Base-by-base conservation (phyloP, 352 stramenopile genomes). In the Peronospora destructor region DNA sequence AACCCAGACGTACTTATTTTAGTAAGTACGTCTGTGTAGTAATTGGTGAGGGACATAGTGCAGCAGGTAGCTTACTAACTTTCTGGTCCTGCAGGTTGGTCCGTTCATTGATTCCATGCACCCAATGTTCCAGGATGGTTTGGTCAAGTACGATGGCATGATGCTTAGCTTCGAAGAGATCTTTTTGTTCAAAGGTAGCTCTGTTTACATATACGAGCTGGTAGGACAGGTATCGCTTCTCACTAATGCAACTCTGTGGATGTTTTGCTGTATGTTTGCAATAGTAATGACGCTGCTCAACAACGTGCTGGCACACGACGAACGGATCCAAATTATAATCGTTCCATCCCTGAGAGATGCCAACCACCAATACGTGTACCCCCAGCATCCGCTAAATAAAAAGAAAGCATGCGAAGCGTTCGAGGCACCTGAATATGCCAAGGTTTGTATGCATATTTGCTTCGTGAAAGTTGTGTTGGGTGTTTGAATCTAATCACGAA, bases 31-130 rank as follows among this genome's bases (percentile, higher is more conserved):
- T 54, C 10, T 9, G 14, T 39, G 11, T 35, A 32, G 13, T 21
- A 30, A 35, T 16, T 56, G 2, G 2, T 19, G 8, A 36, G 33
- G 2, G 3, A 33, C 7, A 14, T 12, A 37, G 28, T 33, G 28
- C 11, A 11, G 33, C 9, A 13, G 16, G n/a, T 19, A 26, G 30
- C 32, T 26, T 42, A 30, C 34, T 45, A 36, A 48, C 28, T 41
- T 40, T 49, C 8, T 7, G 41, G 3, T 51, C 35, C 7, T 59
- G 2, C 34, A 91, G 81, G 78, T 94, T 30, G 96, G 96, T 12
- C 96, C 96, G 11, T 99, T 99, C 73, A 96, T 99, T 19, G 94
- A 98, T 66, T 75, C 72, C 16, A 80, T 85, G 48, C 94, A 98
- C 53, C 71, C 85, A 13, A 81, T 86, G 47, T 88, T 98, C 32